phyloP scores from a whole-genome alignment of 371 early-diverging fungal species.

The Rhizopus microsporus region DNA sequence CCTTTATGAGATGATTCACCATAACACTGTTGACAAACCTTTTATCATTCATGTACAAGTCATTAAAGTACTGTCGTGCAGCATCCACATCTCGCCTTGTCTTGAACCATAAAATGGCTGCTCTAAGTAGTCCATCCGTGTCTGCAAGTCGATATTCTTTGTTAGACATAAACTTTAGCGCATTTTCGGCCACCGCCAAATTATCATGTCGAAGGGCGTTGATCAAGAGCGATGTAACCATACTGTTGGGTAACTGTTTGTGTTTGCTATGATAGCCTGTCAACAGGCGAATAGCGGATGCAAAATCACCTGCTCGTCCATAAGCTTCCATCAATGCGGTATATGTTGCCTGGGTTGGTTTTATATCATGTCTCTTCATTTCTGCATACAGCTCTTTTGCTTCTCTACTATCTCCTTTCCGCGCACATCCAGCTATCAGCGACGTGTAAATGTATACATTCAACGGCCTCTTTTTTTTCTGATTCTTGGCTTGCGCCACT shows the following conservation, averaged over 20 bases:
- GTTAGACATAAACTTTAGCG: constrained; percentile 13
- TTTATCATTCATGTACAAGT: constrained; percentile 17
- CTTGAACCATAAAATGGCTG: constrained; percentile 39
- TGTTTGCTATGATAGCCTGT: constrained; percentile 14
- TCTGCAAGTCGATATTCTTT: constrained; percentile 14
- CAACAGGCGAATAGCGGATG: constrained; percentile 21
- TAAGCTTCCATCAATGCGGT: constrained; percentile 41
- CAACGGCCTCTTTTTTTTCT: constrained; percentile 12
- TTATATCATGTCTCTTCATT: constrained; percentile 33
- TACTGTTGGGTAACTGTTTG: constrained; percentile 3
- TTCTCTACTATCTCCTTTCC: constrained; percentile 28
- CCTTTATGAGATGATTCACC: constrained; percentile 42
- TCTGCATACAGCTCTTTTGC: constrained; percentile 38
- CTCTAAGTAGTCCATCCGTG: constrained; percentile 28
- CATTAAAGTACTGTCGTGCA: constrained; percentile 30
- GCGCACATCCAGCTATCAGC: constrained; percentile 40
- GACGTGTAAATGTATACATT: constrained; percentile 48
- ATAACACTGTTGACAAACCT: constrained; percentile 33
- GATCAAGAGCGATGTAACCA: constrained; percentile 36
- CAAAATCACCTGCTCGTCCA: constrained; percentile 39
- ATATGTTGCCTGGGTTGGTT: constrained; percentile 35
- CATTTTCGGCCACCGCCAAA: constrained; percentile 23
- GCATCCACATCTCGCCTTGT: constrained; percentile 27
- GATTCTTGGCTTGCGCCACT: neutral
- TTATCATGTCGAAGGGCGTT: constrained; percentile 38